Percentiles rank a stretch among this genome's conserved stretches.
Conservation (phyloP, 2,329 filamentous ascomycete species). For the Phialemonium atrogriseum region DNA sequence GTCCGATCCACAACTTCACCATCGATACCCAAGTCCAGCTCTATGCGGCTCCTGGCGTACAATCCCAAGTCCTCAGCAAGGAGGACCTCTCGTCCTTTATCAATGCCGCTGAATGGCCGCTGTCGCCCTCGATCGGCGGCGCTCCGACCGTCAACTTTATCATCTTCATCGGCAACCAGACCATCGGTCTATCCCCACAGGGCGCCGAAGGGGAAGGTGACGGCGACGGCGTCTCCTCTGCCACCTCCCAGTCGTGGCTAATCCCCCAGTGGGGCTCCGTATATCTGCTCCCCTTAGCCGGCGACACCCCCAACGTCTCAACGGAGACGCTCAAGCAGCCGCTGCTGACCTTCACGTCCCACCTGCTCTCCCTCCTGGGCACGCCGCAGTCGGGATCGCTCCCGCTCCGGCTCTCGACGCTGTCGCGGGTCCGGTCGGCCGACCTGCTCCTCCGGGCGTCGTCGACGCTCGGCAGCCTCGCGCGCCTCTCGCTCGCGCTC, state of each 20-base stretch:
- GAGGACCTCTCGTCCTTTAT: constrained; percentile 91
- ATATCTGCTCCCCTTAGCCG: constrained; percentile 45
- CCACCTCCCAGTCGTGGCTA: constrained; percentile 65
- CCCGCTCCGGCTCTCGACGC: constrained; percentile 73
- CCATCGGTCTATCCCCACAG: constrained; percentile 42
- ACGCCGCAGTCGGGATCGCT: constrained; percentile 77
- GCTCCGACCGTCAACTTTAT: constrained; percentile 96
- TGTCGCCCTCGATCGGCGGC: constrained; percentile 86
- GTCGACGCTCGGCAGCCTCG: constrained; percentile 87
- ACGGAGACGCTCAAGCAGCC: constrained; percentile 64
- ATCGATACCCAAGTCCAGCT: constrained; percentile 94
- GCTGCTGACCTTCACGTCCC: constrained; percentile 83
- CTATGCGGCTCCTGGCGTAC: constrained; percentile 66
- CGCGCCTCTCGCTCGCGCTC: constrained; percentile 73
- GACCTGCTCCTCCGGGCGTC: constrained; percentile 83
- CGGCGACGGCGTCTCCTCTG: no score
- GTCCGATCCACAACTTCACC: constrained; percentile 86
- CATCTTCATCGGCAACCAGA: constrained; percentile 76
- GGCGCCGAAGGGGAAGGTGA: no score
- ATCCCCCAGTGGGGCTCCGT: constrained; percentile 90
- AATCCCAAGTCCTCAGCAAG: constrained; percentile 60
- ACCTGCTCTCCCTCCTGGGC: constrained; percentile 80
- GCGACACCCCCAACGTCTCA: constrained; percentile 44
- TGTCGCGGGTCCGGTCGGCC: constrained; percentile 77
- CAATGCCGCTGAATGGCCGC: constrained; percentile 94